phyloP scores from a whole-genome alignment of 805 yeast species.

The Ogataea pignaliae region DNA sequence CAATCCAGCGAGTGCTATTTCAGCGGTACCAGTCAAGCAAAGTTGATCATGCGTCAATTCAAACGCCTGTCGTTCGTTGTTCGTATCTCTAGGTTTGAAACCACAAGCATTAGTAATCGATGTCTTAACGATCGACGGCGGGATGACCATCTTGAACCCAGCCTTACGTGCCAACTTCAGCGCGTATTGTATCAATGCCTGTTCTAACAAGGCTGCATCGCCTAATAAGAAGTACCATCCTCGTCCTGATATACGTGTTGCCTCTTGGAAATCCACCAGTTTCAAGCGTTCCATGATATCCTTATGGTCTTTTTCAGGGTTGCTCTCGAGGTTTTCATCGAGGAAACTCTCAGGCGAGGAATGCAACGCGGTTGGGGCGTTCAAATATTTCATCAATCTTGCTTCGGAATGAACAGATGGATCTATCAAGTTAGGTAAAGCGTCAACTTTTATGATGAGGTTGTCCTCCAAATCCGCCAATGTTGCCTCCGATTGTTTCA shows the following conservation, averaged over 20 bases:
- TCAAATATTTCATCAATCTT: constrained; percentile 48
- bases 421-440: constrained; percentile 62
- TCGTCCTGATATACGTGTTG: constrained; percentile 72
- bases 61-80: constrained; percentile 82
- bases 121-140: constrained; percentile 81
- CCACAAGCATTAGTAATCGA: constrained; percentile 89
- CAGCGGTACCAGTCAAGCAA: constrained; percentile 91
- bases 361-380: constrained; percentile 37
- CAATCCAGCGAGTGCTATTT: constrained; percentile 85
- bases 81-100: constrained; percentile 86
- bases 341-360: constrained; percentile 1
- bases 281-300: constrained; percentile 63
- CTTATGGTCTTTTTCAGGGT: constrained; percentile 52
- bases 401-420: constrained; percentile 39
- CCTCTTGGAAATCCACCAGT: constrained; percentile 65
- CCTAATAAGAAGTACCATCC: constrained; percentile 84
- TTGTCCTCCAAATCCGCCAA: constrained; percentile 31
- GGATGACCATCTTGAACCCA: constrained; percentile 69
- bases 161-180: constrained; percentile 55
- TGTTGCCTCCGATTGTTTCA: constrained; percentile 26
- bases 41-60: constrained; percentile 43
- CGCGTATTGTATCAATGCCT: constrained; percentile 81
- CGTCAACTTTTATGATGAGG: constrained; percentile 38
- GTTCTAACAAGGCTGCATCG: constrained; percentile 85
- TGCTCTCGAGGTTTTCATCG: constrained; percentile 16